Evolutionary conservation across 192 early-diverging fungal species (phyloP).

Genomic region (Coemansia sp.): DNA sequence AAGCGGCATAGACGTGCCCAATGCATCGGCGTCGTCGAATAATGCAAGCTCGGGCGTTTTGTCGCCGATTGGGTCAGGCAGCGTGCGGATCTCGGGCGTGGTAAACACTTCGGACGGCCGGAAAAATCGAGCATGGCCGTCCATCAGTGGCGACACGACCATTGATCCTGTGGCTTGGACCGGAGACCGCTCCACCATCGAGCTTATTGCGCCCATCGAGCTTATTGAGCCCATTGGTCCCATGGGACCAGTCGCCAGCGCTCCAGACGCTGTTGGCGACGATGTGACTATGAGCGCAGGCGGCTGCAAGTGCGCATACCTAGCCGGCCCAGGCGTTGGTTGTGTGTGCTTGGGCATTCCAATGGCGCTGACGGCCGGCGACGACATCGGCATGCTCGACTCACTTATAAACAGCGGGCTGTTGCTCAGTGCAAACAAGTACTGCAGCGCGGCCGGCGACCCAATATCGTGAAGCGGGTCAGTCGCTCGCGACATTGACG

Average conservation of each 20-base stretch:
- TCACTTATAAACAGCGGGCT: constrained; percentile 34
- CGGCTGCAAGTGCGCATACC: constrained; percentile 1
- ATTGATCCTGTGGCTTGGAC: neutral
- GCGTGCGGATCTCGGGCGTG: constrained; percentile 36
- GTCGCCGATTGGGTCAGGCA: constrained; percentile 16
- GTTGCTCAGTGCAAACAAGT: constrained; percentile 32
- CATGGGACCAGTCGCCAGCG: neutral
- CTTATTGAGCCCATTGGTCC: neutral
- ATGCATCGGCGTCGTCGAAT: constrained; percentile 42
- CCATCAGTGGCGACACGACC: constrained; percentile 14
- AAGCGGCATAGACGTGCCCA: constrained; percentile 6
- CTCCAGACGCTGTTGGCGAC: constrained; percentile 12
- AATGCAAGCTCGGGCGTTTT: constrained; percentile 36
- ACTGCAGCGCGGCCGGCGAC: constrained; percentile 43
- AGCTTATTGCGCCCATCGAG: no score
- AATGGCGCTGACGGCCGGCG: constrained; percentile 20
- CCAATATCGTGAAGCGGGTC: constrained; percentile 48
- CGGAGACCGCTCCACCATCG: no score
- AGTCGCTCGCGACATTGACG: constrained; percentile 25
- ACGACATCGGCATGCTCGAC: constrained; percentile 13
- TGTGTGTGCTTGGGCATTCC: constrained; percentile 19
- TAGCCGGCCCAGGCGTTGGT: neutral
- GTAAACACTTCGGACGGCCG: constrained; percentile 45
- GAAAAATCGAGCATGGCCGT: constrained; percentile 29
- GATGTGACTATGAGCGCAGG: constrained; percentile 25